These are phyloP conservation scores for Hortiboletus campestris DNA, from an alignment of 768 basidiomycete species.

Conservation along the genomic window DNA sequence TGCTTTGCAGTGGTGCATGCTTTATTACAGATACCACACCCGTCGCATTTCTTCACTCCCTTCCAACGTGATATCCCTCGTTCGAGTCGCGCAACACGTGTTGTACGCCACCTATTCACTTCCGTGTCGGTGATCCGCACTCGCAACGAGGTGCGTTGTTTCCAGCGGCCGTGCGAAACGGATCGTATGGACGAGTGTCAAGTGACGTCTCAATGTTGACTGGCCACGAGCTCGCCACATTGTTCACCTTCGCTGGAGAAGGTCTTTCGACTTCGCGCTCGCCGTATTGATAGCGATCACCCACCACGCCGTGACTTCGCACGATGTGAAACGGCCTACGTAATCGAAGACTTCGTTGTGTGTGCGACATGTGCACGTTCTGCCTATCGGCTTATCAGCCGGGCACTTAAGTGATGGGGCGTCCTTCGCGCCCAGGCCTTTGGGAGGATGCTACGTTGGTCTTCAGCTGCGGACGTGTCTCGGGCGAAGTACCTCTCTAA, in stretches of 20 bases:
- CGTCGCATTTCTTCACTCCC: background rate
- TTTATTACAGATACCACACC: background rate
- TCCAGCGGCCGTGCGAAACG: constrained; percentile 3
- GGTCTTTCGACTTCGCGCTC: background rate
- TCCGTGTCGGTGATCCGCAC: constrained; percentile 21
- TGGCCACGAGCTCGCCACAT: background rate
- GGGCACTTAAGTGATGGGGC: background rate
- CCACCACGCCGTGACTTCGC: background rate
- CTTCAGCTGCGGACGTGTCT: background rate
- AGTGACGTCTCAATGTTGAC: background rate
- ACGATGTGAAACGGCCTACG: background rate
- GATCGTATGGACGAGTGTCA: constrained; percentile 1
- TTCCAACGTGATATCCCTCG: background rate
- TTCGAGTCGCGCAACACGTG: constrained; percentile 15
- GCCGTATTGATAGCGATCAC: constrained; percentile 5
- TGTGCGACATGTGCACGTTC: background rate
- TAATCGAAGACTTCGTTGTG: constrained; percentile 16
- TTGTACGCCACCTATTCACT: constrained; percentile 8
- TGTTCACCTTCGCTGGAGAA: background rate
- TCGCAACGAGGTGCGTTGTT: background rate
- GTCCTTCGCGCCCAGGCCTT: background rate
- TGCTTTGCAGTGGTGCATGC: background rate
- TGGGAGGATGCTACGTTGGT: background rate
- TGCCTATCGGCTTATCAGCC: constrained; percentile 3
- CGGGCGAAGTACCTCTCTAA: background rate